Conservation (phyloP, 345 rosid species). For the Adansonia digitata region DNA sequence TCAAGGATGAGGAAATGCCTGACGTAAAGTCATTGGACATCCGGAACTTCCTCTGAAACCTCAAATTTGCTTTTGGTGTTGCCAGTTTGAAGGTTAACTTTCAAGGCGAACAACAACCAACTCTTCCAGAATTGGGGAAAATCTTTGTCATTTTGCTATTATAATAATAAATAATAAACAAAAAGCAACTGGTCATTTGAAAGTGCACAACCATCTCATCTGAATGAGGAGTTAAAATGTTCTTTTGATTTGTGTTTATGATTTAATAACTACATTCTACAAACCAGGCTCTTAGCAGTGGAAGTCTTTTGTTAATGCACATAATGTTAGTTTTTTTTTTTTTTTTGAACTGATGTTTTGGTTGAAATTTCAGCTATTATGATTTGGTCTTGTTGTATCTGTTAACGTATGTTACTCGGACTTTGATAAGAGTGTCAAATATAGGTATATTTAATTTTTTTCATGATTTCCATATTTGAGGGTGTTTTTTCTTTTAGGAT, state of each 20-base stretch:
- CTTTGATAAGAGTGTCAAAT: not conserved
- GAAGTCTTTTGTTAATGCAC: not conserved
- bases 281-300: not conserved
- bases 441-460: not conserved
- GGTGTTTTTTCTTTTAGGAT: too few relatives aligned
- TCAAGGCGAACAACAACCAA: not conserved
- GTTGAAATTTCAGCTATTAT: not conserved
- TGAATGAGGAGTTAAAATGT: not conserved
- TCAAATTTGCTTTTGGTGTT: not conserved
- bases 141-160: constrained; percentile 16
- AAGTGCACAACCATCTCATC: constrained; percentile 7
- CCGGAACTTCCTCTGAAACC: constrained; percentile 59
- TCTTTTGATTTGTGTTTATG: constrained; percentile 5
- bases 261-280: not conserved
- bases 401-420: too few relatives aligned
- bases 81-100: not conserved
- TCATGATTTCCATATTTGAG: not conserved
- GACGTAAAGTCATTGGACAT: constrained; percentile 89
- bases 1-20: constrained; percentile 71
- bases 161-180: constrained; percentile 9
- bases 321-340: not conserved
- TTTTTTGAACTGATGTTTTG: not conserved
- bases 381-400: not conserved
- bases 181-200: constrained; percentile 5
- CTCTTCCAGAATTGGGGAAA: constrained; percentile 9